phyloP scores from a whole-genome alignment of 768 basidiomycete species.

The Ramaria sp. region DNA sequence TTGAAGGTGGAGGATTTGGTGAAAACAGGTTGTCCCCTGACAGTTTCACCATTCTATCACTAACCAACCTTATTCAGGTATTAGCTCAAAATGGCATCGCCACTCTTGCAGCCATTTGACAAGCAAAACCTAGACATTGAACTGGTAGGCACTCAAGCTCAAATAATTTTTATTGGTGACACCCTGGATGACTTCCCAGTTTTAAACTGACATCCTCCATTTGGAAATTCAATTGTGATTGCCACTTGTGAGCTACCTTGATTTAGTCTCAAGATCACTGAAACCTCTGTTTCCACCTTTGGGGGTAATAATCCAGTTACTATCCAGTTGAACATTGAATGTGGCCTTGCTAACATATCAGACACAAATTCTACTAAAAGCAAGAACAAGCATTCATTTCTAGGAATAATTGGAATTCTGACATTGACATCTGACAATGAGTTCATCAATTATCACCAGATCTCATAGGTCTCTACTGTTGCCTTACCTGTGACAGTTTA shows the following conservation, averaged over 20 bases:
- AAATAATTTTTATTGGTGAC: background rate
- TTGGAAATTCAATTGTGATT: constrained; percentile 59
- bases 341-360: constrained; percentile 32
- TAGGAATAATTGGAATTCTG: constrained; percentile 60
- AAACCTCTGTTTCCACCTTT: constrained; percentile 30
- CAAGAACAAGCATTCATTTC: constrained; percentile 35
- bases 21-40: too few species aligned
- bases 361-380: constrained; percentile 17
- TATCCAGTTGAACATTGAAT: constrained; percentile 45
- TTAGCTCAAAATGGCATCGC: constrained; percentile 65
- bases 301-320: constrained; percentile 44
- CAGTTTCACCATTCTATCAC: background rate
- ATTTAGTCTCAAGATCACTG: constrained; percentile 42
- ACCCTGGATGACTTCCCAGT: constrained; percentile 28
- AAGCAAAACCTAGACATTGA: constrained; percentile 55
- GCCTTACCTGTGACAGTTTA: background rate
- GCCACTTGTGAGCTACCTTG: constrained; percentile 53
- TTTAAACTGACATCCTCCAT: constrained; percentile 62
- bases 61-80: constrained; percentile 32
- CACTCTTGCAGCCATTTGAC: constrained; percentile 43
- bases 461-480: constrained; percentile 37
- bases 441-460: constrained; percentile 71
- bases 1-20: too few species aligned
- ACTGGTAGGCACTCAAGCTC: constrained; percentile 27
- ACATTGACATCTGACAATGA: constrained; percentile 65